Evolutionary conservation across 2,329 filamentous ascomycete species (phyloP).

Genomic region (Aspergillus fijiensis): DNA sequence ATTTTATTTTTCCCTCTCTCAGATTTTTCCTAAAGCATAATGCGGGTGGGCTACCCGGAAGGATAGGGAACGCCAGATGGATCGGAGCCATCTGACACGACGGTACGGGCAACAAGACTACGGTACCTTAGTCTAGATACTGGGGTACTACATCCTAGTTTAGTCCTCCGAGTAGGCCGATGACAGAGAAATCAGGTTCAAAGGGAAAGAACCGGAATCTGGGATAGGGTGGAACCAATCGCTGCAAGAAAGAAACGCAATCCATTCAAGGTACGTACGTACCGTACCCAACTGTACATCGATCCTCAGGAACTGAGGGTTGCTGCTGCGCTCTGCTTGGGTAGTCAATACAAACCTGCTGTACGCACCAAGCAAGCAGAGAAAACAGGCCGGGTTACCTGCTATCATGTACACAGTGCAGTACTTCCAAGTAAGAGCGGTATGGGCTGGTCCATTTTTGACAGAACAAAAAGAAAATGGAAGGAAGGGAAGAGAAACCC

Average conservation of each 20-base stretch:
- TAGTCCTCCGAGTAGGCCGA: conserved; percentile 4
- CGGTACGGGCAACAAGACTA: conserved; percentile 16
- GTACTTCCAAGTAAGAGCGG: conserved; percentile 1
- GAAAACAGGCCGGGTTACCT: conserved; percentile 10
- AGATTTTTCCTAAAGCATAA: conserved; percentile 17
- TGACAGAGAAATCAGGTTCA: conserved; percentile 15
- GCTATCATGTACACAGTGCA: not conserved
- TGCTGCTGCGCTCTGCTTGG: conserved; percentile 4
- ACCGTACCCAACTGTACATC: conserved; percentile 6
- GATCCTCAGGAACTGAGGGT: conserved; percentile 5
- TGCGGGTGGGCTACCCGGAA: conserved; percentile 18
- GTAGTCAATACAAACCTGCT: not conserved
- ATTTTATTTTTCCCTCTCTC: conserved; percentile 8
- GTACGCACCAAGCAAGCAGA: conserved; percentile 6
- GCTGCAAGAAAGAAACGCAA: conserved; percentile 12
- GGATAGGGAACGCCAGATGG: conserved; percentile 16
- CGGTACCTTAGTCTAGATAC: conserved; percentile 7
- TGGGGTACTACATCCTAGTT: conserved; percentile 14
- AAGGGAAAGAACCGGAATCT: conserved; percentile 10
- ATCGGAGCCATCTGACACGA: conserved; percentile 29
- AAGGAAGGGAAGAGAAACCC: not conserved
- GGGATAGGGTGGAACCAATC: conserved; percentile 26
- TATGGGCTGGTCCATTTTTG: conserved; percentile 7
- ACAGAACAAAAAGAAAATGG: conserved; percentile 10
- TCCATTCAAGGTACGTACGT: conserved; percentile 16